These are phyloP conservation scores for Penicillium pancosmium DNA, from an alignment of 495 filamentous ascomycete genomes.

Conservation along the genomic window DNA sequence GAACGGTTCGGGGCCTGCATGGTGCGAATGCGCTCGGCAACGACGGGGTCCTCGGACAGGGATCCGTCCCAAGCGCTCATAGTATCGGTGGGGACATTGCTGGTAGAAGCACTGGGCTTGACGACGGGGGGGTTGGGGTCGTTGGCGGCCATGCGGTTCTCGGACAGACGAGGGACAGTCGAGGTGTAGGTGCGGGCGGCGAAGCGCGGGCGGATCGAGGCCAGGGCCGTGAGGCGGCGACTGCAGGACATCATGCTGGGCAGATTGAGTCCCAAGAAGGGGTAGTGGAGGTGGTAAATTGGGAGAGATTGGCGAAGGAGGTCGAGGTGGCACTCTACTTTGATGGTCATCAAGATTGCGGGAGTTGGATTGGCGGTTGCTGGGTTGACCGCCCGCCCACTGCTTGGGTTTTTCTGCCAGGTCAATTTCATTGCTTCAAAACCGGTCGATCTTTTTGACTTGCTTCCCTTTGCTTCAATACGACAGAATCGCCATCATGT, in stretches of 20 bases:
- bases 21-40: slow-evolving; percentile 60
- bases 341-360: slow-evolving; percentile 26
- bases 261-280: slow-evolving; percentile 29
- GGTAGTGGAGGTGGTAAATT: slow-evolving; percentile 14
- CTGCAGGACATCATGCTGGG: slow-evolving; percentile 60
- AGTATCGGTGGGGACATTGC: slow-evolving; percentile 61
- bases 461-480: too few species aligned
- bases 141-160: slow-evolving; percentile 57
- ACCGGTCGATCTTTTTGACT: slow-evolving; percentile 6
- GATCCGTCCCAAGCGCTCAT: slow-evolving; percentile 44
- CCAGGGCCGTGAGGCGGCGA: slow-evolving; percentile 49
- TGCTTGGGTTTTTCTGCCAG: slow-evolving; percentile 27
- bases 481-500: slow-evolving; percentile 36
- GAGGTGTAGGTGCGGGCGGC: slow-evolving; percentile 49
- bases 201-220: slow-evolving; percentile 39
- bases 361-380: slow-evolving; percentile 31
- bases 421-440: slow-evolving; percentile 10
- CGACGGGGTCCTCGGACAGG: slow-evolving; percentile 60
- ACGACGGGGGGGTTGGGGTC: slow-evolving; percentile 52
- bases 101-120: slow-evolving; percentile 58
- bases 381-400: slow-evolving; percentile 18
- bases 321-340: slow-evolving; percentile 27
- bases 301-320: slow-evolving; percentile 24
- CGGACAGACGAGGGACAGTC: slow-evolving; percentile 49
- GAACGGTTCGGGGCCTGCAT: slow-evolving; percentile 87